Percentiles rank a stretch among this genome's conserved stretches.
phyloP scores from a whole-genome alignment of 2,329 filamentous ascomycete genomes.

The Ciborinia camelliae region DNA sequence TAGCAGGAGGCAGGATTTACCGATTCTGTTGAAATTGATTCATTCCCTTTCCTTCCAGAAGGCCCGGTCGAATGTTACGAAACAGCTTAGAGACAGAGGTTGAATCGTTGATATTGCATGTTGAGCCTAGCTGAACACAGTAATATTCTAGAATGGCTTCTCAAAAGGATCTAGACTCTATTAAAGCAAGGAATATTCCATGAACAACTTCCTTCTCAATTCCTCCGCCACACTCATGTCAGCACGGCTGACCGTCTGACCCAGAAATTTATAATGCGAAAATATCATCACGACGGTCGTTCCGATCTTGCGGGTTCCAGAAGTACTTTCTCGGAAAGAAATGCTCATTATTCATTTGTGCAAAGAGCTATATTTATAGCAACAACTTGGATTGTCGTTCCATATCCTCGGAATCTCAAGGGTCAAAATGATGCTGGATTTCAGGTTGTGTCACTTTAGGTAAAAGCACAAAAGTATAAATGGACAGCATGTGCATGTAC shows the following conservation, averaged over 20 bases:
- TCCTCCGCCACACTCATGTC: background rate
- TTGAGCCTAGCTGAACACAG: background rate
- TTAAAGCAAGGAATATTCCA: background rate
- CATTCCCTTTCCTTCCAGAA: slow-evolving; percentile 4
- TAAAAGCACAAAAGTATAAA: background rate
- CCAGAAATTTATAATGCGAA: background rate
- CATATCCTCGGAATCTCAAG: background rate
- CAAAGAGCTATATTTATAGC: background rate
- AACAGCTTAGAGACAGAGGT: background rate
- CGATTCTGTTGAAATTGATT: background rate
- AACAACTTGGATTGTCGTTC: background rate
- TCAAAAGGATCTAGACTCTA: background rate
- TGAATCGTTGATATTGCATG: background rate
- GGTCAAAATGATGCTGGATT: background rate
- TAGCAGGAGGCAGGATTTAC: background rate
- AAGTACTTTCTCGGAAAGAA: background rate
- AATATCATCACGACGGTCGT: background rate
- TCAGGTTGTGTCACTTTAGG: background rate
- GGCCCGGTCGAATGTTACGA: background rate
- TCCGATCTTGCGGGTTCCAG: background rate
- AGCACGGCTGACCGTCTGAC: background rate
- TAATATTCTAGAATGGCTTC: background rate
- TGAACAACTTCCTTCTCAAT: background rate
- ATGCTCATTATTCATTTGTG: background rate
- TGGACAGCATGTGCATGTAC: background rate